Conservation (phyloP, 75 land plant species). For the Pinus tabuliformis region DNA sequence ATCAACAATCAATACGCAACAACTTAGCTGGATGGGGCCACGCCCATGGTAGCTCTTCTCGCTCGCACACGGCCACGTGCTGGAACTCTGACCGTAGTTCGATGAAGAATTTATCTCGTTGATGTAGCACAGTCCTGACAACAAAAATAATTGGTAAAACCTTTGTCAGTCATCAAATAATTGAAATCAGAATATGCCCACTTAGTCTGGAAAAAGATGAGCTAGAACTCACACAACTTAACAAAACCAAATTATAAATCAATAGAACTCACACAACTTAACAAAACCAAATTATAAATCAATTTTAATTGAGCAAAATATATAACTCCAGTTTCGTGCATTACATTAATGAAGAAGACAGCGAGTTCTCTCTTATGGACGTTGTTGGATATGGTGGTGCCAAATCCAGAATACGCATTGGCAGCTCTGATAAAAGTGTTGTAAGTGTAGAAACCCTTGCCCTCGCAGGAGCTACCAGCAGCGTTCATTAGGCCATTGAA, state of each 20-base stretch:
- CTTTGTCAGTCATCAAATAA: too few species aligned
- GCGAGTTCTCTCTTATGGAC: conserved; percentile 26
- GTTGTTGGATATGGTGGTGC: conserved; percentile 18
- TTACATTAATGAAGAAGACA: conserved; percentile 25
- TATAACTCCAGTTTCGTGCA: neutral
- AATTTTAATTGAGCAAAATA: too few species aligned
- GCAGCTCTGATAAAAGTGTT: conserved; percentile 18
- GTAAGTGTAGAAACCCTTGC: conserved; percentile 14
- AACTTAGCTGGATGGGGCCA: neutral
- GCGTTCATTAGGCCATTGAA: neutral
- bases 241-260: too few species aligned
- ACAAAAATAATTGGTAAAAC: neutral
- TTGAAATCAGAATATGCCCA: too few species aligned
- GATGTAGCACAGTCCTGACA: neutral
- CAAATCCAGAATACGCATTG: conserved; percentile 15
- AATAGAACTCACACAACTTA: too few species aligned
- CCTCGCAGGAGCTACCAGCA: neutral
- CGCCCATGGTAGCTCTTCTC: conserved; percentile 10
- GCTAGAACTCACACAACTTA: too few species aligned
- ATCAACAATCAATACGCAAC: neutral
- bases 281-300: too few species aligned
- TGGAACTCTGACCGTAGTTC: neutral
- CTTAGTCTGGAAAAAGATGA: too few species aligned
- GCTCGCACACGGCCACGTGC: neutral
- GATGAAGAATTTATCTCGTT: neutral